Evolutionary conservation across 2,329 filamentous ascomycete genomes (phyloP).

Genomic region (Monosporascus ibericus): DNA sequence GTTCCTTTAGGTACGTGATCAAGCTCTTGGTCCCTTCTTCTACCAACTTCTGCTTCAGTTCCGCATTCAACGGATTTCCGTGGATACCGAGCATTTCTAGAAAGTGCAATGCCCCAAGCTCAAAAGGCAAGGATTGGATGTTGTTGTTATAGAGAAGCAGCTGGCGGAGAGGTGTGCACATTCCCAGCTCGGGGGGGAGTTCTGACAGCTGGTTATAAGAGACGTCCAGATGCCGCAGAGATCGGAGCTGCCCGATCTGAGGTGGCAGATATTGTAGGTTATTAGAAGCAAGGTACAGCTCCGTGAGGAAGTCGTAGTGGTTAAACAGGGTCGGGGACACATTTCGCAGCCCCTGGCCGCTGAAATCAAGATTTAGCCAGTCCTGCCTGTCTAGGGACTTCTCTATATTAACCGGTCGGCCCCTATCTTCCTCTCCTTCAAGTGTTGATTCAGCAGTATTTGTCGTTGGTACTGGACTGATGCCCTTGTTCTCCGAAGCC

Average conservation of each 20-base stretch:
- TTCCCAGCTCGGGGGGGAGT: conserved; percentile 86
- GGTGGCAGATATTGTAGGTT: conserved; percentile 75
- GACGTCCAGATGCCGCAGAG: conserved; percentile 76
- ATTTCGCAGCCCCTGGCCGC: conserved; percentile 87
- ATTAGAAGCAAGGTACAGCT: conserved; percentile 91
- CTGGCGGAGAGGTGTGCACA: conserved; percentile 88
- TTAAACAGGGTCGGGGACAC: conserved; percentile 74
- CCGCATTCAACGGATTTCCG: conserved; percentile 76
- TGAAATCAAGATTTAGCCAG: conserved; percentile 91
- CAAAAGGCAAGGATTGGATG: conserved; percentile 73
- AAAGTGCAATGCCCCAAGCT: conserved; percentile 83
- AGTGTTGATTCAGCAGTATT: conserved; percentile 41
- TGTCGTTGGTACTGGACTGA: conserved; percentile 47
- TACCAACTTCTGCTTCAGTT: conserved; percentile 74
- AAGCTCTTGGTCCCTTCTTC: conserved; percentile 83
- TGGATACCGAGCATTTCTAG: conserved; percentile 87
- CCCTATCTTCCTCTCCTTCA: conserved; percentile 53
- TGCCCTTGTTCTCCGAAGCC: conserved; percentile 63
- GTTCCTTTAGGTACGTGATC: conserved; percentile 76
- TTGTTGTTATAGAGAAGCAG: conserved; percentile 87
- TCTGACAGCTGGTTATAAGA: conserved; percentile 81
- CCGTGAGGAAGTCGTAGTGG: conserved; percentile 77
- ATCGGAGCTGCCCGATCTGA: conserved; percentile 74
- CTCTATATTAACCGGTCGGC: conserved; percentile 60
- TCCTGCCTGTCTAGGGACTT: conserved; percentile 66